phyloP scores from a whole-genome alignment of 2,329 filamentous ascomycete genomes.

The Trichoderma oligosporum region DNA sequence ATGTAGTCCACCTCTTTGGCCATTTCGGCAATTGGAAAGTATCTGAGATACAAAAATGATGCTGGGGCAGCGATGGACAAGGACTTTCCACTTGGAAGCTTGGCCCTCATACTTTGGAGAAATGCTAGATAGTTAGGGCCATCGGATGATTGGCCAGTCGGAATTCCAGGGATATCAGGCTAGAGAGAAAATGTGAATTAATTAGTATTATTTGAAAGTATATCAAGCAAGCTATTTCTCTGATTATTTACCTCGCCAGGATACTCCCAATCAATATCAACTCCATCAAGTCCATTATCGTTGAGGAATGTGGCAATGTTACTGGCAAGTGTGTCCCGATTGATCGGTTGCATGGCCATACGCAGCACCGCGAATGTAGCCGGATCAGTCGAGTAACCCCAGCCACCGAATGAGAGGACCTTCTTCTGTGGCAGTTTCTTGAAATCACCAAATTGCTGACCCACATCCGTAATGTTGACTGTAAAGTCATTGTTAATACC shows the following conservation, averaged over 20 bases:
- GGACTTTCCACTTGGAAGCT: constrained; percentile 32
- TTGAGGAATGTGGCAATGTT: constrained; percentile 37
- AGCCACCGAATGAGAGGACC: constrained; percentile 31
- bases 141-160: neutral
- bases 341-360: constrained; percentile 25
- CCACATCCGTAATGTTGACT: constrained; percentile 21
- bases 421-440: constrained; percentile 27
- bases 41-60: constrained; percentile 39
- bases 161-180: constrained; percentile 16
- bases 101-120: constrained; percentile 22
- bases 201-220: neutral
- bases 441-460: constrained; percentile 27
- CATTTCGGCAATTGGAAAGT: constrained; percentile 35
- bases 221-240: too few species aligned
- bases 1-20: constrained; percentile 30
- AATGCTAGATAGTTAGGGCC: constrained; percentile 6
- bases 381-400: constrained; percentile 27
- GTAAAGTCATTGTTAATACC: constrained; percentile 25
- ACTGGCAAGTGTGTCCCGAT: constrained; percentile 34
- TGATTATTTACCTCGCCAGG: constrained; percentile 22
- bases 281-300: constrained; percentile 35
- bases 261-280: constrained; percentile 44
- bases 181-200: neutral
- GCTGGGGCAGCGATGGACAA: constrained; percentile 38
- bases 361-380: constrained; percentile 26